Evolutionary conservation across 2,329 filamentous ascomycete species (phyloP), one percentile per base, ranked within the genome.

Genomic region (Arthrobotrys conoides): DNA sequence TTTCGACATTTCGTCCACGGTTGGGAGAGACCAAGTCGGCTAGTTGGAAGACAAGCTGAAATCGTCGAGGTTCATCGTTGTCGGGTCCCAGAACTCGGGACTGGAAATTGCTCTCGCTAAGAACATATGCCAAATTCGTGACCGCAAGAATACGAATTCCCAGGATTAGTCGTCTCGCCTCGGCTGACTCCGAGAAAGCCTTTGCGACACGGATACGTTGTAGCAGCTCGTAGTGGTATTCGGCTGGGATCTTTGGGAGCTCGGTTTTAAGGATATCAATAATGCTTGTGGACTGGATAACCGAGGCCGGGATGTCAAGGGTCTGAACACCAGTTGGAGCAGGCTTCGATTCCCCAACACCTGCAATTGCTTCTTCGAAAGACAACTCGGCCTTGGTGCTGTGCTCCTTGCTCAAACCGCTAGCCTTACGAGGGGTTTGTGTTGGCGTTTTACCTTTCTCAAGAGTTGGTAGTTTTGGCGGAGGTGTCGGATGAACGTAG

Each of bases 31-130:
- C 91, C 72, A 99, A 87, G 83, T 98, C 95, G 18, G 93, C 93
- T 44, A 99, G 89, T 84, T 99, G 96, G 82, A 96, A 96, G 2
- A 93, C 91, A 24, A 99, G 87, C 84, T 99, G 96, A 80, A 94
- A 91, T 65, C 93, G 90, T 77, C 94, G 91, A 1, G 94, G 94
- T 84, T 97, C 93, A 82, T 98, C 95, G 44, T 90, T 89, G 83
- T 99, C 96, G 81, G 94, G 91, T 80, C 93, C 92, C 65, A 97
- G 88, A 49, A 97, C 89, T 84, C 93, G 95, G 80, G 95, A 91
- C 53, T 94, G 87, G 82, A 99, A 97, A n/a, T 90, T 89, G 3
- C 88, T 86, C 82, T 99, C 96, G 1, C 88, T 88, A 81, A 96
- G 91, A 69, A 98, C 93, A 83, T 97, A 97, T 1, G 94, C 93